phyloP scores from a whole-genome alignment of 129 eudicot genomes.

The Gnaphalium uliginosum region DNA sequence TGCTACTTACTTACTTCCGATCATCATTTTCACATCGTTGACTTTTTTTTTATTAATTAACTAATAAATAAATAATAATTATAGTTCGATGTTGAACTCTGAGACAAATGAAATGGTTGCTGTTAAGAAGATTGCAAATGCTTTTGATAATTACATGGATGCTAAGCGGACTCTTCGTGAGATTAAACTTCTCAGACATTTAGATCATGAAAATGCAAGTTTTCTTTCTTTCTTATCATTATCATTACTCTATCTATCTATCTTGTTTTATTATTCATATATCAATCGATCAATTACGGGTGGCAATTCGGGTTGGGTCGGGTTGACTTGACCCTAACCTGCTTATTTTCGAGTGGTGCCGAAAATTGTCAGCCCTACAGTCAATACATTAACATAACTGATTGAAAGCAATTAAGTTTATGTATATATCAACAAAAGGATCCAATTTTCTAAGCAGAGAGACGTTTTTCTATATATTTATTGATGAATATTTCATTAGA shows the following conservation, averaged over 20 bases:
- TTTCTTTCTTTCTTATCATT: background rate
- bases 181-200: conserved; percentile 82
- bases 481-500: background rate
- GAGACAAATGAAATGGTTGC: conserved; percentile 95
- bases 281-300: background rate
- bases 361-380: too few species aligned
- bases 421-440: background rate
- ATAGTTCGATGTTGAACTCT: conserved; percentile 75
- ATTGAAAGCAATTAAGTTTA: background rate
- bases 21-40: conserved; percentile 25
- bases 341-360: too few species aligned
- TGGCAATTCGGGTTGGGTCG: too few species aligned
- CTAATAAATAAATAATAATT: background rate
- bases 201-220: conserved; percentile 89
- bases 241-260: too few species aligned
- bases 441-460: too few species aligned
- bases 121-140: conserved; percentile 85
- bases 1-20: background rate
- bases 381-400: background rate
- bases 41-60: conserved; percentile 12
- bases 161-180: conserved; percentile 91
- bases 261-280: background rate
- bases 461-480: too few species aligned
- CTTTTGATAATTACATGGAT: conserved; percentile 88
- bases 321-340: too few species aligned